Conservation (phyloP, 2,329 filamentous ascomycete species). For the Xylaria sp. region DNA sequence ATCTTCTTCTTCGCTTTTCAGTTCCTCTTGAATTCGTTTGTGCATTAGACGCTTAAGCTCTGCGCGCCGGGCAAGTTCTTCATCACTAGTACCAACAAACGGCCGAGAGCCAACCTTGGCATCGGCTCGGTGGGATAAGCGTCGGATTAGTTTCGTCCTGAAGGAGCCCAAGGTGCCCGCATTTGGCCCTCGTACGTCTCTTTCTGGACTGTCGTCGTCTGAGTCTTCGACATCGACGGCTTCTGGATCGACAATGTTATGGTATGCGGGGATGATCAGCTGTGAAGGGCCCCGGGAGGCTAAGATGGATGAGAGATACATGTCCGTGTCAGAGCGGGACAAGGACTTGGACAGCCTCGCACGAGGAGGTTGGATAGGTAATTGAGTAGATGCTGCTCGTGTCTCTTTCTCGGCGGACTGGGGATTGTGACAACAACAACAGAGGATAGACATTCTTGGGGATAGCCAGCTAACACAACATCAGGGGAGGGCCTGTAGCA, state of each 20-base stretch:
- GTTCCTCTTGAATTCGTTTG: slow-evolving; percentile 68
- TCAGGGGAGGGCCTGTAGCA: slow-evolving; percentile 2
- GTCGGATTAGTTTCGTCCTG: slow-evolving; percentile 58
- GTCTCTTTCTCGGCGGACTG: slow-evolving; percentile 36
- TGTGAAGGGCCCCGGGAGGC: slow-evolving; percentile 40
- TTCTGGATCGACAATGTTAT: slow-evolving; percentile 46
- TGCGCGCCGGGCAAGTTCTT: slow-evolving; percentile 65
- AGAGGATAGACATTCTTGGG: slow-evolving; percentile 52
- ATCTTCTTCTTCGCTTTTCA: slow-evolving; percentile 62
- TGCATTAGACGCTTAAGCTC: slow-evolving; percentile 67
- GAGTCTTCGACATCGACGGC: slow-evolving; percentile 58
- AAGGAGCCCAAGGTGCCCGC: slow-evolving; percentile 59
- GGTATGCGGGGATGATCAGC: slow-evolving; percentile 42
- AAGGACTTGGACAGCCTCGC: slow-evolving; percentile 42
- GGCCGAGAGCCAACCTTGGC: slow-evolving; percentile 55
- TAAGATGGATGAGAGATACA: slow-evolving; percentile 40
- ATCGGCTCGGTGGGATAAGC: slow-evolving; percentile 59
- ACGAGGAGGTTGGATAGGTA: slow-evolving; percentile 43
- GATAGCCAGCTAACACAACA: slow-evolving; percentile 1
- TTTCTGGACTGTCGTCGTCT: slow-evolving; percentile 43
- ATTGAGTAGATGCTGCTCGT: slow-evolving; percentile 36
- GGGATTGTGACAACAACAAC: slow-evolving; percentile 51
- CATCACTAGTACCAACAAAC: slow-evolving; percentile 60
- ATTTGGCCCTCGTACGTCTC: slow-evolving; percentile 42
- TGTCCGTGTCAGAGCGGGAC: slow-evolving; percentile 39